phyloP scores from a whole-genome alignment of 345 rosid genomes.

The Carallia brachiata region DNA sequence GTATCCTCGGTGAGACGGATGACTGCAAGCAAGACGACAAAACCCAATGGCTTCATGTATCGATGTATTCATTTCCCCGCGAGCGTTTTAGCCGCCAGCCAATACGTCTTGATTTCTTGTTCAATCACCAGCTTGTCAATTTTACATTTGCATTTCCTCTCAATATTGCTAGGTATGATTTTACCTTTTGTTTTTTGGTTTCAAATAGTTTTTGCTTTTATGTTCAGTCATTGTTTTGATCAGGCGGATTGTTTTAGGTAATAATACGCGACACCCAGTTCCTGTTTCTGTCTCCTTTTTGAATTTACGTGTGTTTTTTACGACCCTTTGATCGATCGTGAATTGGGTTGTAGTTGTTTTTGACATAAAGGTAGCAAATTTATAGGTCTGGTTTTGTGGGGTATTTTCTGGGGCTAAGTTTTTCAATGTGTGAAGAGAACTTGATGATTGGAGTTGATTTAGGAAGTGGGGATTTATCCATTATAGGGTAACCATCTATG shows the following conservation, averaged over 20 bases:
- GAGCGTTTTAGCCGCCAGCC: conserved; percentile 8
- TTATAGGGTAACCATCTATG: not conserved
- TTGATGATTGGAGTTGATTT: not conserved
- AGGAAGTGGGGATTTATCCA: not conserved
- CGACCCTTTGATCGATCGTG: conserved; percentile 1
- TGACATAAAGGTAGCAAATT: not conserved
- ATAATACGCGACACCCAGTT: not conserved
- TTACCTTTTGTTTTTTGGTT: not conserved
- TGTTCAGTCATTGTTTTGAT: not conserved
- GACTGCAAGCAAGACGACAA: conserved; percentile 15
- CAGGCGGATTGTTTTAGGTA: not conserved
- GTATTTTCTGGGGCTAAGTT: not conserved
- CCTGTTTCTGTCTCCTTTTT: not conserved
- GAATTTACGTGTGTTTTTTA: not conserved
- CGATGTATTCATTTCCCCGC: conserved; percentile 11
- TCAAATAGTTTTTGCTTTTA: not conserved
- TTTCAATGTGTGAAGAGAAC: not conserved
- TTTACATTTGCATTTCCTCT: conserved; percentile 12
- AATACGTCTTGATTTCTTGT: conserved; percentile 2
- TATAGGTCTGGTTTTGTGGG: not conserved
- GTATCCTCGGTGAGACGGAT: not conserved
- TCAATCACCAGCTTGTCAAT: conserved; percentile 6
- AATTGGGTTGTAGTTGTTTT: conserved; percentile 12
- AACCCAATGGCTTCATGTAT: not conserved
- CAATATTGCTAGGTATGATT: conserved; percentile 13